Evolutionary conservation across 495 filamentous ascomycete species (phyloP).

Genomic region (Aspergillus diversus): DNA sequence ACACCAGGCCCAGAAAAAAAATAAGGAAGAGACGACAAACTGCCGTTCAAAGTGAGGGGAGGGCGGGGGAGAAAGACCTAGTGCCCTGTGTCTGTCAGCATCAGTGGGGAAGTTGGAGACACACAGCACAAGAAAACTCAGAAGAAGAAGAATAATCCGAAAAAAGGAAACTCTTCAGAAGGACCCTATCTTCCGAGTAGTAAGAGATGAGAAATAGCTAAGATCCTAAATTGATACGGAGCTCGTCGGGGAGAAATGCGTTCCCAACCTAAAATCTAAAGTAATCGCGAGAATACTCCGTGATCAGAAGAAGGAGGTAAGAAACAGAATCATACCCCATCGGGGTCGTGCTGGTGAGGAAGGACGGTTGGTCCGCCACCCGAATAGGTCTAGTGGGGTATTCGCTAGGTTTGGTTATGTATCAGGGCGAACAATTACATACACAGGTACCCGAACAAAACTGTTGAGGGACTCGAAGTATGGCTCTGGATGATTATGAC

Average conservation of each 20-base stretch:
- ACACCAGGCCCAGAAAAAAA: neutral
- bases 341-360: neutral
- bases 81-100: neutral
- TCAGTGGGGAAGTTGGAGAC: conserved; percentile 3
- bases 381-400: neutral
- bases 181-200: too few relatives aligned
- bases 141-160: too few relatives aligned
- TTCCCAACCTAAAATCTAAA: neutral
- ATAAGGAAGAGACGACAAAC: neutral
- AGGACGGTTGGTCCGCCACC: neutral
- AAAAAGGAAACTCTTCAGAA: too few relatives aligned
- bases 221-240: neutral
- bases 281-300: neutral
- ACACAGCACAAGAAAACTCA: too few relatives aligned
- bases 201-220: neutral
- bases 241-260: neutral
- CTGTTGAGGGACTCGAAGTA: neutral
- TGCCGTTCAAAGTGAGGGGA: neutral
- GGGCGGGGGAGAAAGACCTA: neutral
- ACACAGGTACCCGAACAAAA: neutral
- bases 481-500: neutral
- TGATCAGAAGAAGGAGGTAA: too few relatives aligned
- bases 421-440: conserved; percentile 10
- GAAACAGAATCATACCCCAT: too few relatives aligned
- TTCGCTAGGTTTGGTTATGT: conserved; percentile 4